Evolutionary conservation across 2,329 filamentous ascomycete species (phyloP).

Genomic region (Colletotrichum noveboracense): DNA sequence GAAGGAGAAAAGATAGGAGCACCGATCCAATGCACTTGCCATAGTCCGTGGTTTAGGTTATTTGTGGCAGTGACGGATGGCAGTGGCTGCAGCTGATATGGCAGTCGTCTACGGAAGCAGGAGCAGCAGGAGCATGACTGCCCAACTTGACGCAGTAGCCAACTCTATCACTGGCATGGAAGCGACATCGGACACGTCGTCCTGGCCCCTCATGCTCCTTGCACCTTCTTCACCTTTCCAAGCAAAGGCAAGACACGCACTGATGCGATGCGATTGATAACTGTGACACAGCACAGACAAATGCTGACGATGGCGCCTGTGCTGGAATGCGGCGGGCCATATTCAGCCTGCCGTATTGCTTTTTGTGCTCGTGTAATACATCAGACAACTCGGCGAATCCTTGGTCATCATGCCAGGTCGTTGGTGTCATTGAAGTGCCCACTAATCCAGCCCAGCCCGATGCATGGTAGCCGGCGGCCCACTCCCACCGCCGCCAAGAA

Average conservation of each 20-base stretch:
- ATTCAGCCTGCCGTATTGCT: not conserved
- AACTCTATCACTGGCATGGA: not conserved
- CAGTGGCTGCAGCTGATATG: not conserved
- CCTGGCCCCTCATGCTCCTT: not conserved
- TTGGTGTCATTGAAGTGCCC: not conserved
- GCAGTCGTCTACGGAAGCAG: not conserved
- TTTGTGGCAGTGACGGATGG: not conserved
- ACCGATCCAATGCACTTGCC: not conserved
- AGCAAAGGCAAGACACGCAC: not conserved
- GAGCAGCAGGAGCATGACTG: not conserved
- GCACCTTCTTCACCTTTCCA: not conserved
- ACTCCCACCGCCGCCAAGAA: not conserved
- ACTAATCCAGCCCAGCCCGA: not conserved
- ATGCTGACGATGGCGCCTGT: not conserved
- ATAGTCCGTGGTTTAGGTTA: not conserved
- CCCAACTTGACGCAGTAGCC: not conserved
- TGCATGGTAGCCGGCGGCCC: not conserved
- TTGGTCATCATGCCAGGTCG: not conserved
- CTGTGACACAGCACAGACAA: not conserved
- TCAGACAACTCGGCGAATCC: not conserved
- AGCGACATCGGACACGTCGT: not conserved
- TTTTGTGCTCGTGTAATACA: not conserved
- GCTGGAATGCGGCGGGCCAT: not conserved
- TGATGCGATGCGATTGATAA: conserved; percentile 10
- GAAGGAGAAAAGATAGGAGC: conserved; percentile 16